Percentiles rank a stretch among this genome's conserved stretches.
Conservation (phyloP, 441 rosid species). For the Aquilaria agallochum region DNA sequence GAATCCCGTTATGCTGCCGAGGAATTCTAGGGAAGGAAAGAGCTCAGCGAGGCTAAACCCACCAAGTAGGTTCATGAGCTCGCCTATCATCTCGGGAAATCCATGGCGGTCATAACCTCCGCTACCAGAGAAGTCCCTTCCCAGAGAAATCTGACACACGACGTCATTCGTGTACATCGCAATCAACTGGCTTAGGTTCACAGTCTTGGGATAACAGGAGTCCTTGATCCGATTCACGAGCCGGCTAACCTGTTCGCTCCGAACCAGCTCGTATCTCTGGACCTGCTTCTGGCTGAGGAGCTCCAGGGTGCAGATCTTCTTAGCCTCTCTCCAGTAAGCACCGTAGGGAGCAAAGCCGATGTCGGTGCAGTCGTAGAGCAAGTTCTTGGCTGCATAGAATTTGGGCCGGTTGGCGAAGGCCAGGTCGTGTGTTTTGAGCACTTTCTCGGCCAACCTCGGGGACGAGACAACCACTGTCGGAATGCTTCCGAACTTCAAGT, state of each 20-base stretch:
- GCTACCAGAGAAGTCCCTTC: slow-evolving; percentile 3
- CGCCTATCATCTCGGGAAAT: slow-evolving; percentile 1
- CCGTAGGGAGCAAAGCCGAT: background rate
- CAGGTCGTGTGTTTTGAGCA: background rate
- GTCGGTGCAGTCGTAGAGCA: background rate
- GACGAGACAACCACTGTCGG: background rate
- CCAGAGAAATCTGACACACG: background rate
- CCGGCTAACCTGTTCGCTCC: background rate
- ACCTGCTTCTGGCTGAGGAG: background rate
- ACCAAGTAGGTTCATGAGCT: slow-evolving; percentile 5
- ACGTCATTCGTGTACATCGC: background rate
- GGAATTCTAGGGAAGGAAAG: slow-evolving; percentile 1
- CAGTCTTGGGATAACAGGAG: background rate
- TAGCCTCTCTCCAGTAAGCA: background rate
- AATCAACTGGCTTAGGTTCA: background rate
- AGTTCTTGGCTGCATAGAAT: background rate
- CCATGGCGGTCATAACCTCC: background rate
- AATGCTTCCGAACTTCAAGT: no score
- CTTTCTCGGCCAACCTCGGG: background rate
- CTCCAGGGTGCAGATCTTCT: background rate
- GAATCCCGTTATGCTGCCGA: slow-evolving; percentile 7
- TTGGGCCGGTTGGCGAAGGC: background rate
- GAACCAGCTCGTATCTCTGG: background rate
- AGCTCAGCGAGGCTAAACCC: slow-evolving; percentile 9
- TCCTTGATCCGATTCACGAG: background rate